Evolutionary conservation across 768 basidiomycete species (phyloP).

Genomic region (Inosperma sp.): DNA sequence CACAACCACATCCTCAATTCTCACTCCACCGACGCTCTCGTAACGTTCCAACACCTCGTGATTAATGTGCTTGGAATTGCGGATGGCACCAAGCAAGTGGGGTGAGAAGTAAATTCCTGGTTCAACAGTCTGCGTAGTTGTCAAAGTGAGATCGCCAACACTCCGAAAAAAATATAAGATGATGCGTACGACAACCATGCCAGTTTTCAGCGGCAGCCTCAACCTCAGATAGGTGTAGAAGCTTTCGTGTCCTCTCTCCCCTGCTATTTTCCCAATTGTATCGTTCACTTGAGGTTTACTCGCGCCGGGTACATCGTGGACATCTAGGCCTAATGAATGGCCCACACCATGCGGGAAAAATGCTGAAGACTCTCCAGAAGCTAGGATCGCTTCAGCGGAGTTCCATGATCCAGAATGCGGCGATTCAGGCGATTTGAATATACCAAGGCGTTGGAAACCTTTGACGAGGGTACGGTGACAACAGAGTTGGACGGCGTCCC

Average conservation of each 20-base stretch:
- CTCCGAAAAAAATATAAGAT: not conserved
- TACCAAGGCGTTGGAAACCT: constrained; percentile 78
- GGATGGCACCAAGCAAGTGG: constrained; percentile 62
- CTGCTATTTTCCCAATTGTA: constrained; percentile 38
- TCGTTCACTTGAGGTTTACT: constrained; percentile 62
- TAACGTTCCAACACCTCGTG: constrained; percentile 65
- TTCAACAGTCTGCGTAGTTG: constrained; percentile 69
- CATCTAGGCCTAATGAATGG: constrained; percentile 89
- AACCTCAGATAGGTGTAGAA: constrained; percentile 82
- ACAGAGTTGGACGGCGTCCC: constrained; percentile 82
- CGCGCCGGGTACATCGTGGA: constrained; percentile 87
- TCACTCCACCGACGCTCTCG: constrained; percentile 81
- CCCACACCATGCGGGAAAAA: constrained; percentile 96
- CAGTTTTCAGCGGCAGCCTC: constrained; percentile 61
- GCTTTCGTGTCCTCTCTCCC: constrained; percentile 44
- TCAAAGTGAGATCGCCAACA: not conserved
- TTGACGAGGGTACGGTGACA: constrained; percentile 80
- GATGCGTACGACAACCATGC: constrained; percentile 80
- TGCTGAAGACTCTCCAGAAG: constrained; percentile 70
- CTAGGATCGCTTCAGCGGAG: constrained; percentile 63
- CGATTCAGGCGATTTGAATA: constrained; percentile 63
- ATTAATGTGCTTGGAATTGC: constrained; percentile 63
- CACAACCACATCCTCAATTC: constrained; percentile 90
- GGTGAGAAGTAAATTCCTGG: constrained; percentile 87
- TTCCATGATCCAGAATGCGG: constrained; percentile 52